Evolutionary conservation across 495 filamentous ascomycete species (phyloP).

Genomic region (Pyronema domesticum): DNA sequence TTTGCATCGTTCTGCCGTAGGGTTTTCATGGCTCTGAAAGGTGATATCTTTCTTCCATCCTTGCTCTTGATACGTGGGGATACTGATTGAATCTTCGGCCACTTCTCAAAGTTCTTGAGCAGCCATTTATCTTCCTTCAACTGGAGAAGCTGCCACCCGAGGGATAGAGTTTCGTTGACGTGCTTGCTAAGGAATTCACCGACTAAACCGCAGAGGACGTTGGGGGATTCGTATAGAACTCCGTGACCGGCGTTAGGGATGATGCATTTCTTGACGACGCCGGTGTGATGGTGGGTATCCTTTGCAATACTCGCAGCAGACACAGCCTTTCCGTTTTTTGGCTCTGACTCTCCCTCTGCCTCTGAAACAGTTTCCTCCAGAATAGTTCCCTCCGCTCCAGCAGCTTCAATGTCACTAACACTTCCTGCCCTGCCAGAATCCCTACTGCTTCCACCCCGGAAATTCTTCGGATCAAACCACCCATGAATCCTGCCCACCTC

Average conservation of each 20-base stretch:
- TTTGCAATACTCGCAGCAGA: slow-evolving; percentile 30
- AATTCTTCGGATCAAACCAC: slow-evolving; percentile 32
- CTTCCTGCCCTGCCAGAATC: neutral
- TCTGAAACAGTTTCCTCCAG: slow-evolving; percentile 32
- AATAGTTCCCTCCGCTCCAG: slow-evolving; percentile 16
- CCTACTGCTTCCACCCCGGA: slow-evolving; percentile 12
- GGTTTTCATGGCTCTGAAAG: slow-evolving; percentile 53
- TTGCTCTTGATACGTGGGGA: slow-evolving; percentile 48
- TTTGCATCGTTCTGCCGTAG: slow-evolving; percentile 57
- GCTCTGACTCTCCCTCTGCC: slow-evolving; percentile 25
- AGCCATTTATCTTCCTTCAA: slow-evolving; percentile 91
- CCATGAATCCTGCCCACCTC: slow-evolving; percentile 53
- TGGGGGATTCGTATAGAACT: slow-evolving; percentile 61
- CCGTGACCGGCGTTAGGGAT: slow-evolving; percentile 70
- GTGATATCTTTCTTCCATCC: slow-evolving; percentile 11
- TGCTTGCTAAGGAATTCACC: slow-evolving; percentile 60
- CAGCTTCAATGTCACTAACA: neutral
- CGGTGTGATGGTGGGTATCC: neutral
- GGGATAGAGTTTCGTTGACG: slow-evolving; percentile 56
- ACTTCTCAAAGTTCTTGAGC: slow-evolving; percentile 89
- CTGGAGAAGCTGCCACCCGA: slow-evolving; percentile 80
- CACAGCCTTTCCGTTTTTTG: slow-evolving; percentile 25
- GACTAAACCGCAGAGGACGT: slow-evolving; percentile 61
- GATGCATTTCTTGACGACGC: slow-evolving; percentile 47
- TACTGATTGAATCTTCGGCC: slow-evolving; percentile 60